Evolutionary conservation across 2,329 filamentous ascomycete genomes (phyloP).

Genomic region (Juglanconis juglandina): DNA sequence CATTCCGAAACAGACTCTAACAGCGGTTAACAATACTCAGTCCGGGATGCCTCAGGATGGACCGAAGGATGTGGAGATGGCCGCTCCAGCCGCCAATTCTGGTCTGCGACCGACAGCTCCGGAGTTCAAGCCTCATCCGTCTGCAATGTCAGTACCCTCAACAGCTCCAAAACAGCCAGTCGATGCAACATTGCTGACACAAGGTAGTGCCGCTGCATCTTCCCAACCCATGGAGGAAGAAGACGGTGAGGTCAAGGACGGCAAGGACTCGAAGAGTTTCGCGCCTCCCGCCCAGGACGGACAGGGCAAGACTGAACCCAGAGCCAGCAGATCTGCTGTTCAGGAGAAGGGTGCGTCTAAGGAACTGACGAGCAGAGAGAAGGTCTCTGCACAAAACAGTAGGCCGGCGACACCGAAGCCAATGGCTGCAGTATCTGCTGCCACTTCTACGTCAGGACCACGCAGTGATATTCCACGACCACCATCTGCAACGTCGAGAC

Average conservation of each 20-base stretch:
- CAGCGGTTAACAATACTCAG: slow-evolving; percentile 37
- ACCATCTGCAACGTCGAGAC: slow-evolving; percentile 28
- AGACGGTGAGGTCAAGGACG: slow-evolving; percentile 70
- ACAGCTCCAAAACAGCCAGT: slow-evolving; percentile 18
- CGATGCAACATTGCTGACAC: slow-evolving; percentile 14
- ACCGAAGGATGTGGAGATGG: slow-evolving; percentile 35
- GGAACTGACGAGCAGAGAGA: slow-evolving; percentile 29
- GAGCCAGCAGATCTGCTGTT: slow-evolving; percentile 17
- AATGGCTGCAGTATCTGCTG: not conserved
- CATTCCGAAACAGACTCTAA: slow-evolving; percentile 12
- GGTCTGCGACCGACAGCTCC: slow-evolving; percentile 56
- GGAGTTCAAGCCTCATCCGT: slow-evolving; percentile 58
- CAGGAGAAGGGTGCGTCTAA: slow-evolving; percentile 23
- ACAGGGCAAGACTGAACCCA: slow-evolving; percentile 6
- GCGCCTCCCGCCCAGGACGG: slow-evolving; percentile 24
- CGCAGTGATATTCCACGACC: slow-evolving; percentile 13
- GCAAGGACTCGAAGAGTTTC: slow-evolving; percentile 32
- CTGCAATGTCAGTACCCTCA: slow-evolving; percentile 26
- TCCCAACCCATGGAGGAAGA: slow-evolving; percentile 51
- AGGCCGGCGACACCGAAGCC: slow-evolving; percentile 15
- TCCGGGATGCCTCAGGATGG: slow-evolving; percentile 37
- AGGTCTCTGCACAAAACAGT: slow-evolving; percentile 25
- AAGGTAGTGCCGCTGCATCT: slow-evolving; percentile 25
- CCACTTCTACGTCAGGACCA: not conserved
- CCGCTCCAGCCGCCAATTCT: slow-evolving; percentile 27